Base-by-base conservation (phyloP, 2,329 filamentous ascomycete genomes). In the Pseudodiploospora longispora region DNA sequence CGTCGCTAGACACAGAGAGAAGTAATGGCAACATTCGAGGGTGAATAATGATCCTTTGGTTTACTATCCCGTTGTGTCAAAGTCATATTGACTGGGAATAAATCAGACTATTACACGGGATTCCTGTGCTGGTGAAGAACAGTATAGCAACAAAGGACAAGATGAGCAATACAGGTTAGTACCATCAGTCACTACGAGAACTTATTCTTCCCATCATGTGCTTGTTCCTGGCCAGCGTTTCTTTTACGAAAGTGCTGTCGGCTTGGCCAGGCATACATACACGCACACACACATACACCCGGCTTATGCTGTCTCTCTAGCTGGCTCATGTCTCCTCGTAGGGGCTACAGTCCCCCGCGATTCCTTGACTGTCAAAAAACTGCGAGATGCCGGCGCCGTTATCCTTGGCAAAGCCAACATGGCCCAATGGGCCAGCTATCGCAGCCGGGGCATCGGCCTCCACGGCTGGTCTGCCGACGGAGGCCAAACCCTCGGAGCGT, bases 391-490 rank as follows among this genome's bases (percentile, higher is more conserved):
- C 1, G 80, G 81, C 4, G 75, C 71, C 1, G 66, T 85, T 41
- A 76, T 85, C 38, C 66, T 85, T 0, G 82, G 80, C 41, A 84
- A 85, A 58, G 65, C 77, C 0, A 82, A 80, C 43, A 56, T 85
- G 10, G 76, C 71, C 1, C 73, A 85, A 55, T 84, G 80, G 78
- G 75, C 77, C 4, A 78, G 82, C 52, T 80, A 68, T 48, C 68
- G 82, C 19, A 30, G 36, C n/a, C 77, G 72, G 2, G 59, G 56
- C 10, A 82, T 80, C 51, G 66, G 64, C n/a, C 73, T 67, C 7
- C 79, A 76, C 45, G 82, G 82, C 5, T 85, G 81, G 80, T 79
- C 73, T 39, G 73, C 80, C 0, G 67, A 78, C 47, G 79, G 79
- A 6, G 81, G 80, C 0, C 80, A 85, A 53, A 72, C 72, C 0